These are phyloP conservation scores for Aspergillus ustus DNA, from an alignment of 2,329 filamentous ascomycete genomes.

Conservation along the genomic window DNA sequence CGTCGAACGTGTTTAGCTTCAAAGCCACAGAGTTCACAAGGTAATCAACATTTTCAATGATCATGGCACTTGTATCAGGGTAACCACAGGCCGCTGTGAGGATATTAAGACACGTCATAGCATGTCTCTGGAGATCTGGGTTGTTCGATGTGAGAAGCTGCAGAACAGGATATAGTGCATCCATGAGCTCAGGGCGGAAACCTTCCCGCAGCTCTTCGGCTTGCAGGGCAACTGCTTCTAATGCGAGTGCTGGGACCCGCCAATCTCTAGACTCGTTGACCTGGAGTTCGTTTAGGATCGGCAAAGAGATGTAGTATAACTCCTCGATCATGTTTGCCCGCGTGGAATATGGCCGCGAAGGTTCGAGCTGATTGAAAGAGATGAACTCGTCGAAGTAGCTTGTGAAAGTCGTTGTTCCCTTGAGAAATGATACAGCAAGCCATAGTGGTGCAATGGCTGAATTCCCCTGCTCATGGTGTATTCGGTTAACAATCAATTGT, in stretches of 20 bases:
- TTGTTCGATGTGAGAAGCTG: conserved; percentile 80
- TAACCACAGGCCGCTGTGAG: conserved; percentile 80
- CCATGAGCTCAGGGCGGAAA: conserved; percentile 85
- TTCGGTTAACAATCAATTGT: conserved; percentile 66
- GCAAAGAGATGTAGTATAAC: conserved; percentile 49
- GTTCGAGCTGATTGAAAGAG: conserved; percentile 53
- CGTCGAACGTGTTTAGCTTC: conserved; percentile 87
- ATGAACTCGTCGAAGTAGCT: conserved; percentile 70
- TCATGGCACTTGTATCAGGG: conserved; percentile 71
- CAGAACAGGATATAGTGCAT: conserved; percentile 87
- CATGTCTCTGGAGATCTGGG: conserved; percentile 73
- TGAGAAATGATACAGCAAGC: conserved; percentile 75
- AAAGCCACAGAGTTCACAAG: conserved; percentile 91
- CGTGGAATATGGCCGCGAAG: conserved; percentile 27
- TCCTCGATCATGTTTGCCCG: conserved; percentile 49
- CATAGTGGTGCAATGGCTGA: conserved; percentile 74
- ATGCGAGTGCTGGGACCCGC: conserved; percentile 75
- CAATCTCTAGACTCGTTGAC: conserved; percentile 60
- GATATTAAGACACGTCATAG: conserved; percentile 79
- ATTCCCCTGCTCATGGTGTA: conserved; percentile 62
- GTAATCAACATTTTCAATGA: conserved; percentile 93
- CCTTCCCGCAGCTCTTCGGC: conserved; percentile 67
- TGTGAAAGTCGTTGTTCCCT: conserved; percentile 57
- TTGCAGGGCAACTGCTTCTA: conserved; percentile 80
- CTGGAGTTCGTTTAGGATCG: conserved; percentile 43